phyloP scores from a whole-genome alignment of 805 yeast species.

The Hemisphaericaspora nanyangensis region DNA sequence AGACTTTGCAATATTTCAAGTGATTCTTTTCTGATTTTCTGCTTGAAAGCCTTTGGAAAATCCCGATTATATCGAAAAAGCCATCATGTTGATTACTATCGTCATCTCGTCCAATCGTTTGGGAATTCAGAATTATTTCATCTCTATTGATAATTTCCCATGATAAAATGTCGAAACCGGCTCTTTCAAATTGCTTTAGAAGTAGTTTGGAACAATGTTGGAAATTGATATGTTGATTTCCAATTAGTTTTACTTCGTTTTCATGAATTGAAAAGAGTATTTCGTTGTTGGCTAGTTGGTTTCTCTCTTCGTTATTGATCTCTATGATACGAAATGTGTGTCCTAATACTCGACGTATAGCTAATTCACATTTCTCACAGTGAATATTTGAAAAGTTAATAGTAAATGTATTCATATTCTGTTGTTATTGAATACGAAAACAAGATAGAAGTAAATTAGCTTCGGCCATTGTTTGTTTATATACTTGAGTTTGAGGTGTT shows the following conservation, averaged over 20 bases:
- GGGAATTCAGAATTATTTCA: slow-evolving; percentile 12
- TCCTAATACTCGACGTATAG: slow-evolving; percentile 27
- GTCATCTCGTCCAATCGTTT: slow-evolving; percentile 18
- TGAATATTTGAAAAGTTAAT: slow-evolving; percentile 46
- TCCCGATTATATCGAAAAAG: slow-evolving; percentile 11
- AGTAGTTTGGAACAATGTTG: slow-evolving; percentile 18
- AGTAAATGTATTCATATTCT: slow-evolving; percentile 13
- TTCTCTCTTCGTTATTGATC: slow-evolving; percentile 7
- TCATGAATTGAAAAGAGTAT: slow-evolving; percentile 13
- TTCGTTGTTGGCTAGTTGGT: slow-evolving; percentile 3
- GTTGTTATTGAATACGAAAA: too few relatives aligned
- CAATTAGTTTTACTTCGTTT: slow-evolving; percentile 25
- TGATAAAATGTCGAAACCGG: slow-evolving; percentile 36
- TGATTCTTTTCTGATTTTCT: slow-evolving; percentile 27
- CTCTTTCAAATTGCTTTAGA: slow-evolving; percentile 20
- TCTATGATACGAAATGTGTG: slow-evolving; percentile 13
- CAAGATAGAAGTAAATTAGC: too few relatives aligned
- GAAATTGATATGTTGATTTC: slow-evolving; percentile 7
- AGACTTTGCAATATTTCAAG: slow-evolving; percentile 37
- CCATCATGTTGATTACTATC: slow-evolving; percentile 17
- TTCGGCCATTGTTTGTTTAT: too few relatives aligned
- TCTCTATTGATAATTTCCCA: slow-evolving; percentile 29
- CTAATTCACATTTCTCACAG: slow-evolving; percentile 48
- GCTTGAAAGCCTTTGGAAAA: slow-evolving; percentile 15
- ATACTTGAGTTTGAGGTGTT: too few relatives aligned